A percentile compares a stretch with the other conserved stretches of the same genome.
Conservation (phyloP, 1,139 yeast genomes). For the Candida pseudoviswanathii region DNA sequence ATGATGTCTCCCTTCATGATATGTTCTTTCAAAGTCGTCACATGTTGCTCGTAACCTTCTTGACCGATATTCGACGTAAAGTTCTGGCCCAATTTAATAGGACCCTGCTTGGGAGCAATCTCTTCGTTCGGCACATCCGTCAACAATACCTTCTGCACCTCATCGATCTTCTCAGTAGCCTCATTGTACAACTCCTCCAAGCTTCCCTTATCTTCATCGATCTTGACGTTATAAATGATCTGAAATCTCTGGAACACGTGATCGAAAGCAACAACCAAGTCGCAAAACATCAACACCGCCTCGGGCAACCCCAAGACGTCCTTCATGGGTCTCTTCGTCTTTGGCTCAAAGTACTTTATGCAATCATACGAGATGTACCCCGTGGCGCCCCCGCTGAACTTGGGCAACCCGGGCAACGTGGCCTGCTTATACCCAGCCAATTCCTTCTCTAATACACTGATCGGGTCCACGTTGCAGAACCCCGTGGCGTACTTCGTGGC, state of each 20-base stretch:
- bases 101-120: conserved; percentile 60
- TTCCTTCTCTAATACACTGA: conserved; percentile 71
- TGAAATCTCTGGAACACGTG: conserved; percentile 93
- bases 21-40: conserved; percentile 70
- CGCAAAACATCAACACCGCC: conserved; percentile 88
- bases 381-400: conserved; percentile 91
- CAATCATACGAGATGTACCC: conserved; percentile 97
- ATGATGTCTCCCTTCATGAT: conserved; percentile 90
- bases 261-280: conserved; percentile 87
- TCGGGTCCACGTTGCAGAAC: conserved; percentile 66
- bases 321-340: conserved; percentile 69
- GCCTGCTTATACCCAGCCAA: conserved; percentile 67
- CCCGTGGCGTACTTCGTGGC: conserved; percentile 32
- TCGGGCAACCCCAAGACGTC: conserved; percentile 88
- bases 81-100: conserved; percentile 62
- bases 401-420: conserved; percentile 78
- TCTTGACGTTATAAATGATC: conserved; percentile 75
- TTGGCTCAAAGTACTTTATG: conserved; percentile 93
- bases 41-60: conserved; percentile 88
- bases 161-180: conserved; percentile 60
- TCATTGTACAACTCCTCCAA: conserved; percentile 52
- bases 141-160: conserved; percentile 54
- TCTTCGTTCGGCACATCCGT: conserved; percentile 36
- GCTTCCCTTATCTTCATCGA: conserved; percentile 36
- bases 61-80: conserved; percentile 90